Conservation (phyloP, 768 basidiomycete genomes). For the Lactarius trivialis region DNA sequence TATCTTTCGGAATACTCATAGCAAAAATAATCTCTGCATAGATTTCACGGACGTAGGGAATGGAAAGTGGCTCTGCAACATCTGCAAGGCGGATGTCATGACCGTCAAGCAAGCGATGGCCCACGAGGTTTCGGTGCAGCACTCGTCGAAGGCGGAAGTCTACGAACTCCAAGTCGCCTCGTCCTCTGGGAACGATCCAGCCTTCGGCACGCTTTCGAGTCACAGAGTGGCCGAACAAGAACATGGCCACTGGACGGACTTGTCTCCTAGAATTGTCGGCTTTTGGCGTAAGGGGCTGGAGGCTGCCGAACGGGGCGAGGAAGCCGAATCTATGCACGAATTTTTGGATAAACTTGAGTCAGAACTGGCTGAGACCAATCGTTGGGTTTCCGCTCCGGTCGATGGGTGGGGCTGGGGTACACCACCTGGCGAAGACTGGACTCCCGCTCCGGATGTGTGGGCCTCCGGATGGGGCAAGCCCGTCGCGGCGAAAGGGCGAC, state of each 20-base stretch:
- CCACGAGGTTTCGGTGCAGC: constrained; percentile 30
- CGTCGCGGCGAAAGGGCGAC: background rate
- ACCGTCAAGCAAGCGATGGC: constrained; percentile 28
- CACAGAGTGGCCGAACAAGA: constrained; percentile 16
- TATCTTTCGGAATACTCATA: background rate
- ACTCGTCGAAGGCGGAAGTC: constrained; percentile 20
- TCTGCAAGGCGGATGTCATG: constrained; percentile 29
- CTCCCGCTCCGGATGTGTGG: constrained; percentile 16
- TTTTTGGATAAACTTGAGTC: constrained; percentile 21
- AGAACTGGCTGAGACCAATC: constrained; percentile 3
- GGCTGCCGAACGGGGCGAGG: constrained; percentile 22
- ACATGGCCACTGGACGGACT: constrained; percentile 15
- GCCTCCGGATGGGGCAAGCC: constrained; percentile 9
- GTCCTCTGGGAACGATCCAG: background rate
- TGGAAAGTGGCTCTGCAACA: constrained; percentile 31
- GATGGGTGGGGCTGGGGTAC: constrained; percentile 19
- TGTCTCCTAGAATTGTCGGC: constrained; percentile 16
- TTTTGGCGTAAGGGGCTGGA: constrained; percentile 21
- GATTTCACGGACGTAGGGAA: constrained; percentile 26
- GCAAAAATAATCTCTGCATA: constrained; percentile 1
- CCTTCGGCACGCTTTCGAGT: background rate
- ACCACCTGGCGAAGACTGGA: constrained; percentile 18
- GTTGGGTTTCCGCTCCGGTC: constrained; percentile 1
- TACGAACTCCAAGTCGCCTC: constrained; percentile 16
- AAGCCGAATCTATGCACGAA: constrained; percentile 20